phyloP scores from a whole-genome alignment of 495 filamentous ascomycete genomes.

The Apodospora peruviana region DNA sequence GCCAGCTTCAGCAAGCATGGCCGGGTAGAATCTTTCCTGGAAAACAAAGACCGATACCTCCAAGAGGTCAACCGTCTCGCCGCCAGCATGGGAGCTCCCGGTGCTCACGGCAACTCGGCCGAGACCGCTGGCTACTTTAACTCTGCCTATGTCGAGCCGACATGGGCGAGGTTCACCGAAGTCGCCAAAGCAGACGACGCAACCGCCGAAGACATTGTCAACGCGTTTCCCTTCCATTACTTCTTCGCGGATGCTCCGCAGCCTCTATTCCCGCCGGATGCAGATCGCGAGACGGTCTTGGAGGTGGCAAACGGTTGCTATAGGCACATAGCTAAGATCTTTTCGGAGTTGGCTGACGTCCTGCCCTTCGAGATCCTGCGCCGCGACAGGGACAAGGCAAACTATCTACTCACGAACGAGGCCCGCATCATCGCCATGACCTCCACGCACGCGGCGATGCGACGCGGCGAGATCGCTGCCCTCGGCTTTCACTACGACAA shows the following conservation, averaged over 20 bases:
- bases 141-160: constrained; percentile 78
- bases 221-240: constrained; percentile 81
- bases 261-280: constrained; percentile 66
- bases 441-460: constrained; percentile 97
- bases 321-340: constrained; percentile 84
- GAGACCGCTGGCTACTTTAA: constrained; percentile 98
- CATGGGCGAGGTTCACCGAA: constrained; percentile 83
- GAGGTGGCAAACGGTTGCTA: constrained; percentile 85
- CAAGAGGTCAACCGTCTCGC: constrained; percentile 84
- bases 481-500: constrained; percentile 97
- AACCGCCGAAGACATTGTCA: constrained; percentile 54
- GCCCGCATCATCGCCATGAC: constrained; percentile 98
- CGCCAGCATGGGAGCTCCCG: constrained; percentile 73
- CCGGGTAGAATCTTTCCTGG: constrained; percentile 91
- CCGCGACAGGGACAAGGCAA: constrained; percentile 81
- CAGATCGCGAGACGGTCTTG: constrained; percentile 59
- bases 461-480: constrained; percentile 80
- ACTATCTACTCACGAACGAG: constrained; percentile 92
- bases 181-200: constrained; percentile 43
- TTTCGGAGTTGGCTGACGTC: constrained; percentile 88
- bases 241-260: constrained; percentile 89
- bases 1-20: constrained; percentile 90
- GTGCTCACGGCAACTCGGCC: constrained; percentile 88
- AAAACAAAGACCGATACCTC: constrained; percentile 74
- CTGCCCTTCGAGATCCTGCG: constrained; percentile 92